Evolutionary conservation across 139 green algal genomes (phyloP).

Genomic region (Desmodesmus armatus): DNA sequence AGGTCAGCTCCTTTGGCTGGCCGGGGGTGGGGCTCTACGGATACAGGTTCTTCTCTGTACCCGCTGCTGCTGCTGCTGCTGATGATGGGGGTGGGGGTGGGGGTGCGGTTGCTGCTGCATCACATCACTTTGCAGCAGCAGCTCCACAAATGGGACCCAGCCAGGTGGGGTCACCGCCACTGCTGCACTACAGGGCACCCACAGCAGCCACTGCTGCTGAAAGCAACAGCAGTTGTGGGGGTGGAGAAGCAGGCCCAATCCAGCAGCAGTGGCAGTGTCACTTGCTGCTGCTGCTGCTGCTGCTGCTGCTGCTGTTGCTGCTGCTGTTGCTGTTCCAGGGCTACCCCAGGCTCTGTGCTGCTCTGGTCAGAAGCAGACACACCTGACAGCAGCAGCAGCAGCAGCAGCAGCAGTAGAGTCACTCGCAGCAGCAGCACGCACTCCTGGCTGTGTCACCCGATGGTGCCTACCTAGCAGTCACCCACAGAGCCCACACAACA

Average conservation of each 20-base stretch:
- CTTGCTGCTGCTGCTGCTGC: neutral
- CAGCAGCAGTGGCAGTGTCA: neutral
- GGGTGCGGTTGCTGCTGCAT: no score
- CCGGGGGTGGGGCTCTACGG: neutral
- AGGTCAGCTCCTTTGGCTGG: neutral
- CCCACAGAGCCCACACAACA: neutral
- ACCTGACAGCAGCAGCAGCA: conserved; percentile 34
- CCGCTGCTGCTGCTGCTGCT: neutral
- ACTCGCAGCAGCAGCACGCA: neutral
- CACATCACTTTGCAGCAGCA: no score
- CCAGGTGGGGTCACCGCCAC: no score
- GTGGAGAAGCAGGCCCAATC: neutral
- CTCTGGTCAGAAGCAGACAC: neutral
- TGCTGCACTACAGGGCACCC: conserved; percentile 7
- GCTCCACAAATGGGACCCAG: no score
- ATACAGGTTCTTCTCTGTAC: conserved; percentile 21
- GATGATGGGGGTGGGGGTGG: no score
- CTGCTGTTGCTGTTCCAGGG: neutral
- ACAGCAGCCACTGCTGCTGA: neutral
- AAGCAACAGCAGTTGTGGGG: no score
- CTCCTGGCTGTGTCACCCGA: conserved; percentile 1
- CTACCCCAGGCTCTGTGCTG: neutral
- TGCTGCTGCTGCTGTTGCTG: conserved; percentile 8
- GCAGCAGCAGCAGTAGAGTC: conserved; percentile 3
- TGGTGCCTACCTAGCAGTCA: neutral